phyloP scores from a whole-genome alignment of 129 eudicot genomes.

The Dittrichia graveolens region DNA sequence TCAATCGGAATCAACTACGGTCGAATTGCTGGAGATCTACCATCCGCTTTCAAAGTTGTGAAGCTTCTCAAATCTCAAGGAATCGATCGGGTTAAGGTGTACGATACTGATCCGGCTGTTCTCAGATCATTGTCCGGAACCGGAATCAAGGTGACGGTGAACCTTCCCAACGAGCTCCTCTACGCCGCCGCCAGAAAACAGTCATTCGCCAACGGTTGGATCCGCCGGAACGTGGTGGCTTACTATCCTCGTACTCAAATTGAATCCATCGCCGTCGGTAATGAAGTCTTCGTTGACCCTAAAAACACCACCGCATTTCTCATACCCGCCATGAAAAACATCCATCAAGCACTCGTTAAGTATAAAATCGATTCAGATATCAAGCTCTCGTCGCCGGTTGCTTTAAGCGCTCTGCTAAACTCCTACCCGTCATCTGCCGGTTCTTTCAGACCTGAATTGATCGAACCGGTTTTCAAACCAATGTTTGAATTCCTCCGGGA shows the following conservation, averaged over 20 bases:
- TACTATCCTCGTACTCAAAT: conserved; percentile 73
- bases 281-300: conserved; percentile 86
- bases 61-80: conserved; percentile 74
- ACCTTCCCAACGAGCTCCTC: conserved; percentile 89
- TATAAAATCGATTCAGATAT: conserved; percentile 47
- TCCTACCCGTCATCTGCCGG: conserved; percentile 87
- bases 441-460: conserved; percentile 61
- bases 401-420: conserved; percentile 63
- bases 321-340: conserved; percentile 70
- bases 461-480: conserved; percentile 69
- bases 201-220: conserved; percentile 74
- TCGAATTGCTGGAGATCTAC: conserved; percentile 72
- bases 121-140: conserved; percentile 73
- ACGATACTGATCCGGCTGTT: conserved; percentile 88
- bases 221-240: conserved; percentile 57
- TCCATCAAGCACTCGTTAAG: conserved; percentile 59
- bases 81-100: conserved; percentile 62
- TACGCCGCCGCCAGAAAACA: conserved; percentile 57
- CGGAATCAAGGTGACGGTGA: conserved; percentile 60
- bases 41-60: conserved; percentile 63
- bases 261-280: conserved; percentile 86
- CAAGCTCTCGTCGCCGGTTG: conserved; percentile 82
- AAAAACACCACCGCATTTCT: conserved; percentile 67
- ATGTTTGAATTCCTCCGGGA: conserved; percentile 63
- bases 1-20: conserved; percentile 87